Evolutionary conservation across 2,329 filamentous ascomycete genomes (phyloP), one percentile per base, ranked within the genome.

Genomic region (Tolypocladium cylindrosporum): DNA sequence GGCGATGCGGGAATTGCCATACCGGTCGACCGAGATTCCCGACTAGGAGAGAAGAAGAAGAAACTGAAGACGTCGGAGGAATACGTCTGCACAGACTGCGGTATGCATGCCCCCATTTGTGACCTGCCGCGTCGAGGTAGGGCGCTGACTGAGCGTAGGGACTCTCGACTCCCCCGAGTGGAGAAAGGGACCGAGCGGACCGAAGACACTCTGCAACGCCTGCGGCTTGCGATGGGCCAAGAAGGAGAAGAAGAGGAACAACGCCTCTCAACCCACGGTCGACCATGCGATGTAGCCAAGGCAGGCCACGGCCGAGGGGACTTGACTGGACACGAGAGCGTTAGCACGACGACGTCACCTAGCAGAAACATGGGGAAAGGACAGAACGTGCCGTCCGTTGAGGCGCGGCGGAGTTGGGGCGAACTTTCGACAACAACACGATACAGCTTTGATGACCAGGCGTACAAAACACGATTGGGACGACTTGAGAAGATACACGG

Each of bases 21-120:
- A 55, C 85, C 90, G 0, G 75, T 89, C 40, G 91, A 96, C 63
- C 85, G 91, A 61, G 90, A 94, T 59, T 80, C 82, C 16, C 78
- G 87, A 54, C 80, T 80, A 14, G 86, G 83, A 0, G 88, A 91
- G 61, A 92, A 96, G 73, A 95, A 95, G 78, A 89, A 89, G 77
- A 96, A 96, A 71, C 77, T 90, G 53, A 96, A 96, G 71, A 80
- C 84, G 31, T 81, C 82, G 1, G 85, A 96, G 68, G 92, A 97
- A 77, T 97, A 97, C 69, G 90, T 96, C 42, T 97, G 93, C 72
- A 93, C 90, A 1, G 93, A 97, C 71, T 97, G 93, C 74, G 92
- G 93, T 78, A 75, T 62, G 81, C 76, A 27, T 54, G 19, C 55
- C 16, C 36, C 4, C 8, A 34, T 19, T 19, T 31, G 43, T 57